Evolutionary conservation across 179 eudicot species (phyloP), one percentile per base, ranked within the genome.

Genomic region (Vitellaria paradoxa): DNA sequence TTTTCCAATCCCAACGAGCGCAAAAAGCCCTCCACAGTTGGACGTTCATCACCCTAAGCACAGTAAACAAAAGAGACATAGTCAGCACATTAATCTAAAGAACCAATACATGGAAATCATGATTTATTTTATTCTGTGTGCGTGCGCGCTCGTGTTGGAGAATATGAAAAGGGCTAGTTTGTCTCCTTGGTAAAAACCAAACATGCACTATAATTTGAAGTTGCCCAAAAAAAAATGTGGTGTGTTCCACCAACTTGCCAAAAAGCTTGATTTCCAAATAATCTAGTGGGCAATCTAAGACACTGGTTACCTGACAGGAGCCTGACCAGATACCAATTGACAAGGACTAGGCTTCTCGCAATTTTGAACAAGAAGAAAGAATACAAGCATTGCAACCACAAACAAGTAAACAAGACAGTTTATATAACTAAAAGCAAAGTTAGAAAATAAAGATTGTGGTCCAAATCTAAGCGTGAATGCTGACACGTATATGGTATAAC

Each of bases 1-100:
- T 89, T 91, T 7, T 90, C 97, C 85, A 94, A 85, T 65, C 90
- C 94, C 84, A 94, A 79, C 15, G 92, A 85, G 23, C 77, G 89
- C 88, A 94, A 84, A 68, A 91, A 88, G 78, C 93, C 80, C 24
- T 92, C 96, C 73, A 94, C 90, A 60, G 88, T 81, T 37, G 62
- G 81, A 71, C 65, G 87, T 69, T 86, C 90, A 72, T 85, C 87
- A 67, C 81, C 88, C 96, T 91, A n/a, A n/a, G n/a, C n/a, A 64
- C 50, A 71, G 57, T 79, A 56, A 68, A 50, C 3, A 61, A 78
- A 42, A 74, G 45, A 72, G n/a, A 26, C 56, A 42, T 60, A 72
- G 61, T 66, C 61, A 76, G 49, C n/a, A 79, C 2, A 76, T 65
- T 23, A 64, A 65, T 59, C 57, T 50, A 45, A 77, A 30, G 45